A percentile compares a stretch with the other conserved stretches of the same genome.
phyloP scores from a whole-genome alignment of 116 monocot genomes.

The Posidonia oceanica region DNA sequence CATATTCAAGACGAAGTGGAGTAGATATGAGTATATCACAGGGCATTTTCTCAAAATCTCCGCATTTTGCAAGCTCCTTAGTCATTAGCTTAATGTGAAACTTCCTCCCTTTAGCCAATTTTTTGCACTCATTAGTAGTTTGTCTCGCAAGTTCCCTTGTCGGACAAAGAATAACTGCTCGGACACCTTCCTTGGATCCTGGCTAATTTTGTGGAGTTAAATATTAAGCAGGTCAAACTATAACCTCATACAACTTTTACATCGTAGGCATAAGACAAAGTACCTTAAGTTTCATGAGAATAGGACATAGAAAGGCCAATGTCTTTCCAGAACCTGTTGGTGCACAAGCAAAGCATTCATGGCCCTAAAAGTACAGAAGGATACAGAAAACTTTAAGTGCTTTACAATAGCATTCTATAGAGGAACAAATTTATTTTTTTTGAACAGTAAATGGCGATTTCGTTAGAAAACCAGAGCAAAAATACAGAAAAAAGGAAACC shows the following conservation, averaged over 20 bases:
- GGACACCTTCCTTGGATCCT: constrained; percentile 73
- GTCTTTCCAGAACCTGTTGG: constrained; percentile 98
- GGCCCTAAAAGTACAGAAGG: constrained; percentile 29
- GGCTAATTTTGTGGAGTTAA: constrained; percentile 40
- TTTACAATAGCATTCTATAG: background rate
- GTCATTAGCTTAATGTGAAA: constrained; percentile 87
- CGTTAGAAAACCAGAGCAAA: no score
- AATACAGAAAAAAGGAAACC: no score
- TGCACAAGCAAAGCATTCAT: constrained; percentile 95
- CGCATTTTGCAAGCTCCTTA: constrained; percentile 69
- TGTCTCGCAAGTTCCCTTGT: constrained; percentile 96
- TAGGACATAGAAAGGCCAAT: constrained; percentile 78
- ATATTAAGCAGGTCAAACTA: background rate
- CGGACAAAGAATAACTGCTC: constrained; percentile 87
- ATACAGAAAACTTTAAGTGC: background rate
- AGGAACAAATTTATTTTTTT: background rate
- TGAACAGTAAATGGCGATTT: no score
- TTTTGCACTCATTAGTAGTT: constrained; percentile 88
- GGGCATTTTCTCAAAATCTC: constrained; percentile 71
- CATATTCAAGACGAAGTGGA: constrained; percentile 83
- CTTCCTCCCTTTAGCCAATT: constrained; percentile 69
- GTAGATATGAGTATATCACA: constrained; percentile 91
- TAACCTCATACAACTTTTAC: background rate
- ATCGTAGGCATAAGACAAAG: background rate
- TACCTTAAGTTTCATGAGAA: constrained; percentile 96